phyloP scores from a whole-genome alignment of 306 rosid species.

The Rosa lucieae region DNA sequence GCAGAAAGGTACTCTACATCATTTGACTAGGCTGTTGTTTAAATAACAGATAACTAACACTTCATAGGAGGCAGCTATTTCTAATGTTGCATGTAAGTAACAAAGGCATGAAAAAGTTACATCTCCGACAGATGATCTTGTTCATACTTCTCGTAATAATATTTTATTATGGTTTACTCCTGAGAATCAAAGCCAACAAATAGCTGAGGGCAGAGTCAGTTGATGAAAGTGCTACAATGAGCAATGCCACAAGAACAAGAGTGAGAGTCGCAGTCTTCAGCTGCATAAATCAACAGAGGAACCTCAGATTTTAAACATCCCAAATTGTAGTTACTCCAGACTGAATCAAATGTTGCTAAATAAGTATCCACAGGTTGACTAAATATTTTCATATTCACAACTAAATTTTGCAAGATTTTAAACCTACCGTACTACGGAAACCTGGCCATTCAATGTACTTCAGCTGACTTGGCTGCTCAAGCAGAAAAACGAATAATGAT shows the following conservation, averaged over 20 bases:
- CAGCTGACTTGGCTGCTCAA: slow-evolving; percentile 88
- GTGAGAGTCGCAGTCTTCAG: slow-evolving; percentile 78
- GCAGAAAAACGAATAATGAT: slow-evolving; percentile 57
- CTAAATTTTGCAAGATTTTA: not conserved
- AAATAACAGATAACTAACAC: not conserved
- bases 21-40: not conserved
- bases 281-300: slow-evolving; percentile 42
- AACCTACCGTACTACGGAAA: slow-evolving; percentile 71
- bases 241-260: slow-evolving; percentile 73
- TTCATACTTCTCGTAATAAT: not conserved
- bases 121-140: not conserved
- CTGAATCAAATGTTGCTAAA: not conserved
- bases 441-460: slow-evolving; percentile 89
- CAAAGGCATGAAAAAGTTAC: not conserved
- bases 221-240: slow-evolving; percentile 73
- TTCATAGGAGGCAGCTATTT: not conserved
- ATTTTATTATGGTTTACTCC: slow-evolving; percentile 41
- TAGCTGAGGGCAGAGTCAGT: slow-evolving; percentile 73
- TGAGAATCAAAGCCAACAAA: slow-evolving; percentile 56
- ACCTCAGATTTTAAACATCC: not conserved
- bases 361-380: not conserved
- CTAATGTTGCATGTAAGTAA: not conserved
- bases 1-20: not conserved
- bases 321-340: not conserved
- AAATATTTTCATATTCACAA: not conserved